These are phyloP conservation scores for Zasmidium angulare DNA, from an alignment of 2,329 filamentous ascomycete species.

Conservation along the genomic window DNA sequence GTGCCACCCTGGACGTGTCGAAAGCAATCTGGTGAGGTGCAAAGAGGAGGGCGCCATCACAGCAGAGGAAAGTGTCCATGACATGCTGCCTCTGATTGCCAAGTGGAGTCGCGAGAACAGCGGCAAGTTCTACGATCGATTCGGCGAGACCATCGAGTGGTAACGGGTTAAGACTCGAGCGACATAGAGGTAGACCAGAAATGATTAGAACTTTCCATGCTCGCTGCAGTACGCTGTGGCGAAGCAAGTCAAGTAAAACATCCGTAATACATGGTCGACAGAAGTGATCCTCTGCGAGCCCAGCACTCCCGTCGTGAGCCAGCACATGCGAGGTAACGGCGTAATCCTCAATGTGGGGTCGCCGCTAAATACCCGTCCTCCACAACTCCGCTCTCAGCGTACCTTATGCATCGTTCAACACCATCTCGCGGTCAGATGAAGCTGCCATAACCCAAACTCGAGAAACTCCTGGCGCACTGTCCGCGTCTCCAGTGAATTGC, in stretches of 20 bases:
- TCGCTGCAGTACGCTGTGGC: too few relatives aligned
- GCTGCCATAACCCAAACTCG: not conserved
- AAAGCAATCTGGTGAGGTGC: slow-evolving; percentile 45
- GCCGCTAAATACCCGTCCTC: too few relatives aligned
- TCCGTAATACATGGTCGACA: too few relatives aligned
- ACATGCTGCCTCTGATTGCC: slow-evolving; percentile 41
- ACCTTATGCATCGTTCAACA: too few relatives aligned
- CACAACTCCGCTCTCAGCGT: too few relatives aligned
- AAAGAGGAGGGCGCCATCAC: slow-evolving; percentile 47
- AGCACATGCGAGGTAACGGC: too few relatives aligned
- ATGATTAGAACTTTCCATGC: too few relatives aligned
- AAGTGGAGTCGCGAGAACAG: slow-evolving; percentile 33
- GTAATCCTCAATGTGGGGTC: too few relatives aligned
- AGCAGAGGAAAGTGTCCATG: slow-evolving; percentile 42
- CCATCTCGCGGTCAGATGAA: not conserved
- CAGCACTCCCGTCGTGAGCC: too few relatives aligned
- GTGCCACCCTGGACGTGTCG: slow-evolving; percentile 48
- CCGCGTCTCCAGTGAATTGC: not conserved
- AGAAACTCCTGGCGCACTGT: not conserved
- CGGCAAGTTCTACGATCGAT: slow-evolving; percentile 46
- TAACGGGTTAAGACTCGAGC: slow-evolving; percentile 21
- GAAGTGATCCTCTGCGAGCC: too few relatives aligned
- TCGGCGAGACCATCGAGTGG: slow-evolving; percentile 45
- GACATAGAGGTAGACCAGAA: not conserved
- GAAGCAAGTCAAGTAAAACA: too few relatives aligned